Evolutionary conservation across 148 eudicot species (phyloP).

Genomic region (Bassia scoparia): DNA sequence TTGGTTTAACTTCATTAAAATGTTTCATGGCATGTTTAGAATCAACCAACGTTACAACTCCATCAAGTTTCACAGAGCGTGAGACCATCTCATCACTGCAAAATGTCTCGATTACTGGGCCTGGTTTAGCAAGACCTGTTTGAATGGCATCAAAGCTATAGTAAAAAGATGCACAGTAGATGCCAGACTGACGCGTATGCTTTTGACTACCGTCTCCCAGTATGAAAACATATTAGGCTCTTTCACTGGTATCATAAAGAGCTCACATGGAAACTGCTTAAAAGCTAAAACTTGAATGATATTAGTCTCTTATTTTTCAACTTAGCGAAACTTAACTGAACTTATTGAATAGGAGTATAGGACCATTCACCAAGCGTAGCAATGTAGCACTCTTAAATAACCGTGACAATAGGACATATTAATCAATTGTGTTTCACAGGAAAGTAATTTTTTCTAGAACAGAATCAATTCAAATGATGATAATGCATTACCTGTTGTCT

Average conservation of each 20-base stretch:
- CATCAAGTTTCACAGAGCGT: slow-evolving; percentile 75
- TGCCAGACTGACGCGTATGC: not conserved
- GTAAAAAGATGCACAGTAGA: not conserved
- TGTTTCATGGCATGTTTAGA: slow-evolving; percentile 77
- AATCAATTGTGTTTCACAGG: too few species aligned
- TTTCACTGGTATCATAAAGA: too few species aligned
- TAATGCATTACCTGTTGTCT: slow-evolving; percentile 69
- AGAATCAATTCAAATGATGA: not conserved
- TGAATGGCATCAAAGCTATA: slow-evolving; percentile 5
- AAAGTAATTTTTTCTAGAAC: not conserved
- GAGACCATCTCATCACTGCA: slow-evolving; percentile 80
- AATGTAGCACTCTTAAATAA: too few species aligned
- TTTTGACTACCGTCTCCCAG: not conserved
- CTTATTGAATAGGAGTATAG: too few species aligned
- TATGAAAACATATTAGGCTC: too few species aligned
- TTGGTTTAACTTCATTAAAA: slow-evolving; percentile 77
- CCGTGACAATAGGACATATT: too few species aligned
- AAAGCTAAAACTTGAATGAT: too few species aligned
- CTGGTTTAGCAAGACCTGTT: slow-evolving; percentile 96
- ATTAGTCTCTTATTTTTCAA: too few species aligned
- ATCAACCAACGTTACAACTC: slow-evolving; percentile 93
- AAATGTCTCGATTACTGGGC: slow-evolving; percentile 96
- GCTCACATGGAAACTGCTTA: too few species aligned
- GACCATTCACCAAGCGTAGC: too few species aligned
- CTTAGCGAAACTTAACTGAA: too few species aligned